Evolutionary conservation across 495 filamentous ascomycete genomes (phyloP).

Genomic region (Neurospora terricola): DNA sequence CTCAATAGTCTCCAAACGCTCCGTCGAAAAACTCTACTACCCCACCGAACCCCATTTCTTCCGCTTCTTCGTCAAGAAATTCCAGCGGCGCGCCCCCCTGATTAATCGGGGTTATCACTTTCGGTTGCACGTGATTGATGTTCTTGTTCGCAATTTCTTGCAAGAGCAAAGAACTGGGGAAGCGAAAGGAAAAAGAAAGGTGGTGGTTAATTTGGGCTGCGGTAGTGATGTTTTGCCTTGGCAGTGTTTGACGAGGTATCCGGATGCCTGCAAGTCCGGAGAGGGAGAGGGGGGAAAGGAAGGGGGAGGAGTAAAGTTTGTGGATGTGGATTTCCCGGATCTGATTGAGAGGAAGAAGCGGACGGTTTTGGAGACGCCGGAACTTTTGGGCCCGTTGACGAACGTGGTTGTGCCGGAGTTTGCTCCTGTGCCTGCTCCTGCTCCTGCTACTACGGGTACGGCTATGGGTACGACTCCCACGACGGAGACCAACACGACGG

Average conservation of each 20-base stretch:
- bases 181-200: constrained; percentile 42
- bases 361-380: constrained; percentile 49
- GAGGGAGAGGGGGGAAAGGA: too few relatives aligned
- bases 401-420: constrained; percentile 1
- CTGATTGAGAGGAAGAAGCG: constrained; percentile 66
- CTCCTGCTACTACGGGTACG: neutral
- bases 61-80: constrained; percentile 76
- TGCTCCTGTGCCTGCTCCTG: neutral
- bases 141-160: constrained; percentile 62
- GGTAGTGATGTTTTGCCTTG: constrained; percentile 82
- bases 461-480: neutral
- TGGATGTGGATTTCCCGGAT: constrained; percentile 82
- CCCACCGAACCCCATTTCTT: constrained; percentile 68
- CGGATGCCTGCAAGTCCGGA: too few relatives aligned
- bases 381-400: constrained; percentile 36
- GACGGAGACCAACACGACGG: neutral
- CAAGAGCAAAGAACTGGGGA: constrained; percentile 32
- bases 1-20: constrained; percentile 83
- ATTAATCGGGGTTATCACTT: constrained; percentile 88
- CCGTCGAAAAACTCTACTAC: constrained; percentile 77
- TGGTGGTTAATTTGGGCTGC: constrained; percentile 68
- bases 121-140: constrained; percentile 69
- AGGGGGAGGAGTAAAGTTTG: too few relatives aligned
- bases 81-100: constrained; percentile 65
- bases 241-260: constrained; percentile 60